Percentiles rank a stretch among this genome's conserved stretches.
phyloP scores from a whole-genome alignment of 805 yeast genomes.

The Yamadazyma scolyti region DNA sequence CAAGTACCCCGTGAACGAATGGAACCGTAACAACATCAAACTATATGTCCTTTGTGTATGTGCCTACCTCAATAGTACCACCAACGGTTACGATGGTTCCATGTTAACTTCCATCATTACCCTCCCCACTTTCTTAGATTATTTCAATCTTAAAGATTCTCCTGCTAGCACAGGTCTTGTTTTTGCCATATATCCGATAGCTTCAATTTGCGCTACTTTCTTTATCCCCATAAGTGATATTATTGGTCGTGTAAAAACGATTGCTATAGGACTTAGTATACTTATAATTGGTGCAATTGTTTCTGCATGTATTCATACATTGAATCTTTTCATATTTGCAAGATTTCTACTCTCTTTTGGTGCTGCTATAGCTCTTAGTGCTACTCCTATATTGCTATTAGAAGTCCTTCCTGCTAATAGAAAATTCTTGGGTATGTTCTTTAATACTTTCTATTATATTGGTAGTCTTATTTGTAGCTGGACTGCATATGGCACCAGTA shows the following conservation, averaged over 20 bases:
- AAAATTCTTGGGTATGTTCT: constrained; percentile 8
- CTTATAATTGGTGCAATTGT: constrained; percentile 26
- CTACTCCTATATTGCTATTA: constrained; percentile 43
- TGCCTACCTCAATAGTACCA: constrained; percentile 35
- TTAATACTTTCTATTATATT: constrained; percentile 32
- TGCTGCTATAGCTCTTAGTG: constrained; percentile 30
- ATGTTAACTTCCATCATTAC: constrained; percentile 27
- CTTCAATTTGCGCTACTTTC: constrained; percentile 25
- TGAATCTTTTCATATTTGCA: constrained; percentile 30
- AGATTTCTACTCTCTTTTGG: constrained; percentile 48
- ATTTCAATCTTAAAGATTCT: constrained; percentile 17
- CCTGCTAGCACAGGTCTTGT: constrained; percentile 35
- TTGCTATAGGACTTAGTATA: constrained; percentile 20
- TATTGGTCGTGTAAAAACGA: constrained; percentile 33
- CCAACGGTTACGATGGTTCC: constrained; percentile 43
- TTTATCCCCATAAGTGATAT: constrained; percentile 19
- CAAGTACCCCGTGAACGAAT: constrained; percentile 10
- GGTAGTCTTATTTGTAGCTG: constrained; percentile 38
- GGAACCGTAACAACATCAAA: constrained; percentile 8
- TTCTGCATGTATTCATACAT: constrained; percentile 23
- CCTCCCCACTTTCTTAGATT: constrained; percentile 11
- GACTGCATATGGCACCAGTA: constrained; percentile 19
- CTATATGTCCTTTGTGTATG: constrained; percentile 11
- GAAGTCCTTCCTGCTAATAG: constrained; percentile 39
- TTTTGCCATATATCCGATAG: constrained; percentile 25